phyloP scores from a whole-genome alignment of 192 early-diverging fungal species.

The Gonapodya prolifera region DNA sequence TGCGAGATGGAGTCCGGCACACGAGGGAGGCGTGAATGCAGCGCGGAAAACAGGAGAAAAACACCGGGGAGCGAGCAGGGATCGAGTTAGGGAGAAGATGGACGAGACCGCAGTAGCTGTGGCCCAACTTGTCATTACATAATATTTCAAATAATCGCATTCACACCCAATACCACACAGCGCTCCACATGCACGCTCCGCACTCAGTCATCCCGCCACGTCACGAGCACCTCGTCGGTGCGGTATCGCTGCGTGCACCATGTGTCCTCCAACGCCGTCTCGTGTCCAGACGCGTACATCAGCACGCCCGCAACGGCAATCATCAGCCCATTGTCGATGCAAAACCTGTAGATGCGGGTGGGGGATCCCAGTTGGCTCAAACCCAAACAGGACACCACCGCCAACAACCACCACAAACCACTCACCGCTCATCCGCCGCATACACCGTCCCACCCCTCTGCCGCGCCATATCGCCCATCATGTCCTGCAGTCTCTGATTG shows the following conservation, averaged over 20 bases:
- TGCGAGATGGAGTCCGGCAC: no score
- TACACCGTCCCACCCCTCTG: constrained; percentile 79
- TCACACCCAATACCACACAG: no score
- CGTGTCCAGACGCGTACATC: constrained; percentile 64
- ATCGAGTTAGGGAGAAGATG: no score
- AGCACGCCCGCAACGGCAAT: constrained; percentile 94
- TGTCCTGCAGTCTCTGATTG: constrained; percentile 86
- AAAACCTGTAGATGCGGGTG: constrained; percentile 56
- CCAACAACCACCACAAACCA: constrained; percentile 6
- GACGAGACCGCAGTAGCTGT: no score
- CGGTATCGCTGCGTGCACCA: constrained; percentile 89
- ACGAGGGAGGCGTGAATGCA: no score
- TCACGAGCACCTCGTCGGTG: constrained; percentile 72
- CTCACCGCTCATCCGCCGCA: constrained; percentile 88
- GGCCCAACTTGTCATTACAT: no score
- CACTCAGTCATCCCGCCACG: constrained; percentile 69
- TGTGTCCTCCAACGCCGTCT: constrained; percentile 72
- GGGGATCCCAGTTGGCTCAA: not conserved
- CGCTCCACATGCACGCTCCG: no score
- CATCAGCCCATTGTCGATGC: constrained; percentile 99
- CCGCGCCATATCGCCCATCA: constrained; percentile 92
- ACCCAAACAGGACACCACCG: constrained; percentile 1
- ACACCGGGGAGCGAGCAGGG: no score
- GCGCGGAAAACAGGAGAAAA: no score
- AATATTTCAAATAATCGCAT: no score